Conservation (phyloP, 2,329 filamentous ascomycete species). For the Fusarium hostae region DNA sequence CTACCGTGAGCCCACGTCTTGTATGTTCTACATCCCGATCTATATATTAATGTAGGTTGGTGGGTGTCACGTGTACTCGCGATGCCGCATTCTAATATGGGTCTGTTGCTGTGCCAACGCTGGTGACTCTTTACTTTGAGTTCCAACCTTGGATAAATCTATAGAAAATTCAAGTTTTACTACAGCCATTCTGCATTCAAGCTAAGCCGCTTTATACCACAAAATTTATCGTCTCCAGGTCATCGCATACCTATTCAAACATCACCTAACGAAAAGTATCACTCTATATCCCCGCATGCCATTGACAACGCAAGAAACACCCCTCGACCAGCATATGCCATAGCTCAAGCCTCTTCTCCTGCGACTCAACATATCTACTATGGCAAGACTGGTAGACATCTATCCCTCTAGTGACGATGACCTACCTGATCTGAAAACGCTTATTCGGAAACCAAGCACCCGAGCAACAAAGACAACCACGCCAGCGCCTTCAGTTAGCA, state of each 20-base stretch:
- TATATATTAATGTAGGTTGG: not conserved
- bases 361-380: conserved; percentile 15
- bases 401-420: conserved; percentile 54
- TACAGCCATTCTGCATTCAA: not conserved
- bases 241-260: conserved; percentile 11
- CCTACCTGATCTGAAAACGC: conserved; percentile 53
- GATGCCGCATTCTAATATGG: conserved; percentile 10
- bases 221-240: not conserved
- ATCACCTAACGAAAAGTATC: conserved; percentile 16
- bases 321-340: not conserved
- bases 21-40: not conserved
- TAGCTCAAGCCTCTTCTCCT: not conserved
- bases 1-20: not conserved
- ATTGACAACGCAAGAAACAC: not conserved
- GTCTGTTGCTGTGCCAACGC: conserved; percentile 33
- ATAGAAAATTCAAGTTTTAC: conserved; percentile 18
- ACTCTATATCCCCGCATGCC: conserved; percentile 9
- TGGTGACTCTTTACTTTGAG: not conserved
- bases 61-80: conserved; percentile 17
- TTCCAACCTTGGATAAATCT: not conserved
- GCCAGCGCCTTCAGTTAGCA: conserved; percentile 14
- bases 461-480: conserved; percentile 28
- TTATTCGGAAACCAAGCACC: conserved; percentile 38
- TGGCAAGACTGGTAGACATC: conserved; percentile 47
- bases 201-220: conserved; percentile 16